These are phyloP conservation scores for Aspergillus novoparasiticus DNA, from an alignment of 2,329 filamentous ascomycete genomes.

Conservation along the genomic window DNA sequence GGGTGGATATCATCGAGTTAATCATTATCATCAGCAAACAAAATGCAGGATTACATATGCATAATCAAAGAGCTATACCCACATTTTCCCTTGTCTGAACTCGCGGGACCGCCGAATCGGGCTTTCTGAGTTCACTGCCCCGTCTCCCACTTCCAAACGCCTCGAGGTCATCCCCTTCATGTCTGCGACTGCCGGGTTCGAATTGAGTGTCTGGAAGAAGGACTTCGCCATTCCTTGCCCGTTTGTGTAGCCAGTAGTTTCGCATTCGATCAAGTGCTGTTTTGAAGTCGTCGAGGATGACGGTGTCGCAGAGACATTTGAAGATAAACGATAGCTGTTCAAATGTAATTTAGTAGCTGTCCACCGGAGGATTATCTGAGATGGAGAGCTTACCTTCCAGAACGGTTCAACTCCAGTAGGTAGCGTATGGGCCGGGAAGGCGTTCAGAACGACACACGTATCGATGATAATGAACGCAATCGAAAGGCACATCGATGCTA, in stretches of 20 bases:
- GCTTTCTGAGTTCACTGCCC: background rate
- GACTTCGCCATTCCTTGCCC: slow-evolving; percentile 22
- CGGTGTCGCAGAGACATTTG: slow-evolving; percentile 68
- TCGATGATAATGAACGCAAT: slow-evolving; percentile 65
- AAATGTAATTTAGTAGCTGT: background rate
- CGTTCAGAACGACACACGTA: slow-evolving; percentile 60
- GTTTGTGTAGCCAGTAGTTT: slow-evolving; percentile 36
- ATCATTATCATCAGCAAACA: background rate
- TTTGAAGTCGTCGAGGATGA: slow-evolving; percentile 71
- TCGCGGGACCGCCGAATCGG: slow-evolving; percentile 1
- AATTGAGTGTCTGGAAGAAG: slow-evolving; percentile 9
- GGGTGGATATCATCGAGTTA: background rate
- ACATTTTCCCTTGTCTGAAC: slow-evolving; percentile 7
- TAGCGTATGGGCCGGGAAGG: slow-evolving; percentile 38
- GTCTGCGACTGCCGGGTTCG: background rate
- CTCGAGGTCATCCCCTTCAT: background rate
- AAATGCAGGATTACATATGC: background rate
- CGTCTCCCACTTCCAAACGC: background rate
- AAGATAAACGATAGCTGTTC: slow-evolving; percentile 59
- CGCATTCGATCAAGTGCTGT: slow-evolving; percentile 52
- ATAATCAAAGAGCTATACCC: background rate
- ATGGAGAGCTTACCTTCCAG: slow-evolving; percentile 51
- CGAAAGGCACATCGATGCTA: slow-evolving; percentile 62
- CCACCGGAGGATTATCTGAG: background rate
- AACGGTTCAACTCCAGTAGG: slow-evolving; percentile 66